Base-by-base conservation (phyloP, 106 monocot species). In the Vanilla planifolia region DNA sequence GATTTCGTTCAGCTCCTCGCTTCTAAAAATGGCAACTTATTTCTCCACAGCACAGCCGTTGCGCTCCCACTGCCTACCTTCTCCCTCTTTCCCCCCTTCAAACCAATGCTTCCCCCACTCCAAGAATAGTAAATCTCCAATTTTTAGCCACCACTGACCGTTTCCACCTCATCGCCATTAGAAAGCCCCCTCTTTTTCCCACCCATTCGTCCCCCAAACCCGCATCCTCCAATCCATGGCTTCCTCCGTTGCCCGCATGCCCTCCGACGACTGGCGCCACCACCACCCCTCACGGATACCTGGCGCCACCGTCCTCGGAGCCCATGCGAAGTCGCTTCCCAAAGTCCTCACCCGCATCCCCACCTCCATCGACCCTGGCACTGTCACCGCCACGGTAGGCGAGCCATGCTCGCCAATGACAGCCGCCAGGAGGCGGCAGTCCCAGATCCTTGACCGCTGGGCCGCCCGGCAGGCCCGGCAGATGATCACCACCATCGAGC, bases 371-470 rank as follows among this genome's bases (percentile, higher is more conserved):
- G 43, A n/a, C n/a, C n/a, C 71, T 43, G 46, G 29, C 50, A n/a
- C 68, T 15, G 17, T 56, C 25, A 48, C 43, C 59, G 51, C 28
- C 14, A 10, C 29, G 1, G 43, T 3, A 23, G 17, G 1, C 10
- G 44, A 42, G 24, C 21, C 26, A 4, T 34, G 44, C 36, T 19
- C 47, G 13, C 34, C 46, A 50, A 27, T 64, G 8, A 41, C 61
- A 29, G 63, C 37, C n/a, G 24, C 21, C 29, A 39, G 33, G 57
- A 71, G 55, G 36, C 68, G 64, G 6, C 70, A 68, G 50, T 61
- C 71, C 6, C 67, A 80, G 44, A 75, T 80, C 29, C 71, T 84
- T 1, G 77, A 80, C 59, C 71, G 71, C 3, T 89, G 84, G 89
- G 80, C 80, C 8, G 77, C 68, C 22, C 77, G 51, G 3, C 77